Percentiles rank a stretch among this genome's conserved stretches.
phyloP scores from a whole-genome alignment of 768 basidiomycete species.

The Clavulina sp. region DNA sequence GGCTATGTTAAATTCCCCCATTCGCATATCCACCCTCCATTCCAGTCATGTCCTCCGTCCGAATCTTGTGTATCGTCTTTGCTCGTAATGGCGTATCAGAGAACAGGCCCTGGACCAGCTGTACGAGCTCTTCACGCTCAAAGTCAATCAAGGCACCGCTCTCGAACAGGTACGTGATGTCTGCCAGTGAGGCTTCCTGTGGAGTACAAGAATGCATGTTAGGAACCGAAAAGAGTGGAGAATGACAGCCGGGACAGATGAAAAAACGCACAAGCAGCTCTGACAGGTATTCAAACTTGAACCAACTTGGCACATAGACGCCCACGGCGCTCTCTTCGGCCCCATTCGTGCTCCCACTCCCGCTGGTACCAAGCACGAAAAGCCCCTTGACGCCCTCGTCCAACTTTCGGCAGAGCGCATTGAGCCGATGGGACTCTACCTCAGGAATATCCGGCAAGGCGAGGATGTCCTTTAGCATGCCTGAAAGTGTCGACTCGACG shows the following conservation, averaged over 20 bases:
- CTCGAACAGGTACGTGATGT: constrained; percentile 83
- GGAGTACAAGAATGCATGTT: constrained; percentile 1
- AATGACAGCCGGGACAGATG: neutral
- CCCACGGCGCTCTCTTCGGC: constrained; percentile 51
- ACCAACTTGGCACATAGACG: constrained; percentile 79
- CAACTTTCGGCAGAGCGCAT: constrained; percentile 66
- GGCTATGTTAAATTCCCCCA: too few species aligned
- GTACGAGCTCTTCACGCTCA: constrained; percentile 61
- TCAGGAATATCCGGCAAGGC: constrained; percentile 75
- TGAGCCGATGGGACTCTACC: constrained; percentile 64
- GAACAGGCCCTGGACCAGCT: constrained; percentile 72
- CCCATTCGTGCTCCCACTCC: constrained; percentile 27
- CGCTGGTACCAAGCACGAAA: constrained; percentile 46
- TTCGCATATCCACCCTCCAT: too few species aligned
- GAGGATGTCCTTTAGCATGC: constrained; percentile 55
- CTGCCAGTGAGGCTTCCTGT: constrained; percentile 81
- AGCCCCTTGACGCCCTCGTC: constrained; percentile 64
- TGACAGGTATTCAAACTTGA: constrained; percentile 87
- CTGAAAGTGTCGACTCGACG: constrained; percentile 46
- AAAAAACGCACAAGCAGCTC: constrained; percentile 61
- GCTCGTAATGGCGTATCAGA: constrained; percentile 71
- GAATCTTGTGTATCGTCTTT: constrained; percentile 60
- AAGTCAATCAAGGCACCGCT: constrained; percentile 85
- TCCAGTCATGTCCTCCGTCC: too few species aligned
- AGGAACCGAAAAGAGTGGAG: neutral